Percentiles rank a stretch among this genome's conserved stretches.
phyloP scores from a whole-genome alignment of 371 early-diverging fungal genomes.

The Mortierella sp. region DNA sequence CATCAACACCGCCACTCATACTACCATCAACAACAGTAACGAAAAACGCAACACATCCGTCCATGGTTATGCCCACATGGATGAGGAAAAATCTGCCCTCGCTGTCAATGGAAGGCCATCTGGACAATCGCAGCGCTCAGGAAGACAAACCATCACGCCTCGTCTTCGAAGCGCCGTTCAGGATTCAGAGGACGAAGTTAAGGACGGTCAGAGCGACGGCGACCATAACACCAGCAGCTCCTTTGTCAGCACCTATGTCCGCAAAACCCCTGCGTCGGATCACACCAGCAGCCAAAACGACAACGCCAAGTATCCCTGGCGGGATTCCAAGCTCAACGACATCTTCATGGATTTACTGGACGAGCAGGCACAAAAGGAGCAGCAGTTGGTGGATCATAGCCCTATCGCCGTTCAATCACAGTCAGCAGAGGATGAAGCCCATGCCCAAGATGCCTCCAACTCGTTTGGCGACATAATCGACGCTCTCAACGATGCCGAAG shows the following conservation, averaged over 20 bases:
- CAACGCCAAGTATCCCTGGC: conserved; percentile 35
- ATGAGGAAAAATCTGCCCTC: background rate
- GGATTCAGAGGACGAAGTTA: background rate
- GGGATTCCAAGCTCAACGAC: conserved; percentile 40
- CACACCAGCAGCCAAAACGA: conserved; percentile 12
- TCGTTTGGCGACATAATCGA: conserved; percentile 45
- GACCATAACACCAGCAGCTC: conserved; percentile 17
- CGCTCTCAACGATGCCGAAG: conserved; percentile 30
- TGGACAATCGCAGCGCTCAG: background rate
- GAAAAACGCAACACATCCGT: conserved; percentile 9
- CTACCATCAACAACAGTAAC: conserved; percentile 7
- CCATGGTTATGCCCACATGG: conserved; percentile 51
- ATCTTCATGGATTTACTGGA: conserved; percentile 37
- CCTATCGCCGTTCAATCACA: conserved; percentile 12
- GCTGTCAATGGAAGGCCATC: background rate
- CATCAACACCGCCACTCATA: background rate
- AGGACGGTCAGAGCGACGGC: conserved; percentile 8
- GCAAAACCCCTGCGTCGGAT: conserved; percentile 3
- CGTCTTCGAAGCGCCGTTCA: background rate
- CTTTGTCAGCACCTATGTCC: conserved; percentile 8
- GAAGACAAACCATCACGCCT: background rate
- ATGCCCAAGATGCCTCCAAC: conserved; percentile 16
- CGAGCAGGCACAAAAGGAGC: conserved; percentile 2
- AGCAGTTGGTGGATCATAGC: conserved; percentile 22
- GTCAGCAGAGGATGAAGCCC: background rate